Evolutionary conservation across 495 filamentous ascomycete species (phyloP), one percentile per base, ranked within the genome.

Genomic region (Neurospora sp.): DNA sequence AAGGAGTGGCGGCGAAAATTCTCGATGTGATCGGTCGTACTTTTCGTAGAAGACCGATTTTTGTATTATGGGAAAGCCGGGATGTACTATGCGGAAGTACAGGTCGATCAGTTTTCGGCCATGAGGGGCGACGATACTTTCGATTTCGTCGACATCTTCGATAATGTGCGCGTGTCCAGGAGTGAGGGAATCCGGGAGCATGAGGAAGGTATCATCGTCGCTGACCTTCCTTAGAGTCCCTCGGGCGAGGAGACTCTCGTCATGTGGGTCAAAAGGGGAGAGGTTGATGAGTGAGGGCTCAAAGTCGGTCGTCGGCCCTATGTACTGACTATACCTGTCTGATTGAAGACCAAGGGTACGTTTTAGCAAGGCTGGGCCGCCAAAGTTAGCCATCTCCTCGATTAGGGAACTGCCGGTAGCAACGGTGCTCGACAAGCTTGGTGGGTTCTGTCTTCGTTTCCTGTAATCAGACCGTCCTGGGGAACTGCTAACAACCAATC

Each of bases 21-120:
- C 89, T 27, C 88, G 88, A 76, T 93, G 88, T 37, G 91, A 90
- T 35, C 90, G 89, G 31, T 89, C 85, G 78, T 96, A 93, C 75
- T 94, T 92, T 75, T 96, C 92, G 75, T 92, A 89, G 78, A 97
- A 97, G 41, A 94, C 87, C 73, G 89, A 87, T 83, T 97, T 94
- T 76, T 97, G 90, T 69, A 97, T 83, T 73, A 99, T 93, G 40
- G 95, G 95, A 76, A 97, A 96, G 72, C 88, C 93, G 1, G 94
- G 94, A 80, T 98, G 96, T 65, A 98, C 90, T 70, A 93, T 86
- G 70, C 89, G 87, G 76, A 97, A 97, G 84, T 94, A 99, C 70
- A 96, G 86, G 73, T 95, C 91, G 69, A 98, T 89, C 79, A 97
- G 78, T 12, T 89, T 89, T 71, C 90, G 88, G 53, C 94, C 94